phyloP scores from a whole-genome alignment of 108 stramenopile species.

The Licmophora abbreviata region DNA sequence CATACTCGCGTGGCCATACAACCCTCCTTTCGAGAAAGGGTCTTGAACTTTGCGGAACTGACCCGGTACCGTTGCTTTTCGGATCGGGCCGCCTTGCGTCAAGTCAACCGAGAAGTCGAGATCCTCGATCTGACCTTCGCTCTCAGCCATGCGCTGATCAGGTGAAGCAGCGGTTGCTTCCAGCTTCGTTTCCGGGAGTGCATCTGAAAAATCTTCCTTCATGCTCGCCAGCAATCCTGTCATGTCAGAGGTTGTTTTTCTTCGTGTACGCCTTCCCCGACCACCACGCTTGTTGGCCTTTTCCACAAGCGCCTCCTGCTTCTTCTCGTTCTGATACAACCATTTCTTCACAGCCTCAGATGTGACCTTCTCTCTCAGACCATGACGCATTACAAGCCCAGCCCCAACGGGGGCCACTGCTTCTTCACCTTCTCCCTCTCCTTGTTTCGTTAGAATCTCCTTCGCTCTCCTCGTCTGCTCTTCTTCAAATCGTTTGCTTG shows the following conservation, averaged over 20 bases:
- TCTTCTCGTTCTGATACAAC: slow-evolving; percentile 42
- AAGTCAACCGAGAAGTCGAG: background rate
- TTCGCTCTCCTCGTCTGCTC: slow-evolving; percentile 63
- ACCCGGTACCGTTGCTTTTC: slow-evolving; percentile 67
- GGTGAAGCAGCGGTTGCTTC: slow-evolving; percentile 5
- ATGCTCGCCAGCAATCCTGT: slow-evolving; percentile 41
- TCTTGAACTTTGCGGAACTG: slow-evolving; percentile 63
- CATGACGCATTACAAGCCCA: slow-evolving; percentile 79
- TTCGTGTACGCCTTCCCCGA: slow-evolving; percentile 54
- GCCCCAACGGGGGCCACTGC: slow-evolving; percentile 18
- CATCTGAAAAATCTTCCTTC: background rate
- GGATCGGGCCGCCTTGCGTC: slow-evolving; percentile 8
- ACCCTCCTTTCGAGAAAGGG: slow-evolving; percentile 39
- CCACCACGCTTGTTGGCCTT: slow-evolving; percentile 65
- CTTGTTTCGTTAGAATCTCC: slow-evolving; percentile 43
- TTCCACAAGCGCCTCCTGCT: slow-evolving; percentile 60
- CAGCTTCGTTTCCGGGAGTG: slow-evolving; percentile 10
- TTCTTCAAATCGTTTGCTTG: slow-evolving; percentile 80
- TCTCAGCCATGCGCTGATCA: background rate
- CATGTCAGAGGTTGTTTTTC: slow-evolving; percentile 80
- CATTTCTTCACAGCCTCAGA: slow-evolving; percentile 55
- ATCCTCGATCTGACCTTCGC: background rate
- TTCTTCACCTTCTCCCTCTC: slow-evolving; percentile 19
- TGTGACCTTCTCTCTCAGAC: slow-evolving; percentile 56
- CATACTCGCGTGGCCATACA: too few relatives aligned